Evolutionary conservation across 23 red algal species (phyloP).

Genomic region (Gracilariopsis chorda): DNA sequence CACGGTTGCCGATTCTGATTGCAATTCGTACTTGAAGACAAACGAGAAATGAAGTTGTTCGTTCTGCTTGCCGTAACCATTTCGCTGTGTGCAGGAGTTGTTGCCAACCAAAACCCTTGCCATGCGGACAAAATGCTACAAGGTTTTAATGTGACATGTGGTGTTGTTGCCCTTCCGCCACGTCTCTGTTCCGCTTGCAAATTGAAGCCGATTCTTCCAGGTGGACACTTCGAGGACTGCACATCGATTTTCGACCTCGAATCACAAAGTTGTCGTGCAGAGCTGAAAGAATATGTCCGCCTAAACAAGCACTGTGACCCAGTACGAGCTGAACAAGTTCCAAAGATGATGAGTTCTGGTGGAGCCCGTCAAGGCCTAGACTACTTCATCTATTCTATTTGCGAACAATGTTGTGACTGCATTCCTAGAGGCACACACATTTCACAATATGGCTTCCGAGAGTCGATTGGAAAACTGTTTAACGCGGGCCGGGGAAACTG

Average conservation of each 20-base stretch:
- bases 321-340: slow-evolving; percentile 18
- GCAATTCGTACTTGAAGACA: no score
- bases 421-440: slow-evolving; percentile 12
- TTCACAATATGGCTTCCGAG: not conserved
- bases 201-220: slow-evolving; percentile 4
- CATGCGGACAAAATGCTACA: slow-evolving; percentile 46
- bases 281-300: slow-evolving; percentile 8
- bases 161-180: slow-evolving; percentile 2
- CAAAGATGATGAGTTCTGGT: not conserved
- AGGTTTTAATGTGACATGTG: slow-evolving; percentile 36
- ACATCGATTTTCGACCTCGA: slow-evolving; percentile 45
- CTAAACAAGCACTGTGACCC: slow-evolving; percentile 47
- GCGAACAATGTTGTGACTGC: slow-evolving; percentile 49
- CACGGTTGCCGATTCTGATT: no score
- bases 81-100: not conserved
- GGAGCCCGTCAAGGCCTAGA: slow-evolving; percentile 4
- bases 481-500: slow-evolving; percentile 2
- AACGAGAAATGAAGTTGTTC: no score
- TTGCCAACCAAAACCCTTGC: slow-evolving; percentile 36
- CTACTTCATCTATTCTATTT: slow-evolving; percentile 48
- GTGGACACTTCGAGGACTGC: slow-evolving; percentile 47
- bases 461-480: not conserved
- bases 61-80: no score
- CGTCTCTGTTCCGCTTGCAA: slow-evolving; percentile 48
- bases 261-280: not conserved